Evolutionary conservation across 306 rosid genomes (phyloP), one percentile per base, ranked within the genome.

Genomic region (Ormosia emarginata): DNA sequence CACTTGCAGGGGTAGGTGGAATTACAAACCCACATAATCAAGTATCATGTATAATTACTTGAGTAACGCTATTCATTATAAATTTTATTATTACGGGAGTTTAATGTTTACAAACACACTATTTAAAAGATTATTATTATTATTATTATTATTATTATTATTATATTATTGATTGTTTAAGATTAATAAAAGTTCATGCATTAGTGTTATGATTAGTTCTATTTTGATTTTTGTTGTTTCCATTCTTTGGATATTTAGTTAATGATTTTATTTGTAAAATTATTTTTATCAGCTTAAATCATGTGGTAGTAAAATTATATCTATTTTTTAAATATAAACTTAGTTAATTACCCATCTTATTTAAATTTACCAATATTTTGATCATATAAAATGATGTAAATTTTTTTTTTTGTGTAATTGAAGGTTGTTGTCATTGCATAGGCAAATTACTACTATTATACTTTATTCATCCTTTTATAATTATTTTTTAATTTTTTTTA

Each of bases 1-100:
- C 50, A 64, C 52, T 32, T 78, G 52, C 18, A 41, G 41, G 58
- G 80, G 80, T 79, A 36, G 83, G 80, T 78, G 87, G 3, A 62
- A 52, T 17, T 36, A 32, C 53, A 32, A 7, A 13, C 9, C 82
- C 62, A 75, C 65, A 6, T 66, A 66, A 13, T 52, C 37, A 30
- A 7, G 8, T 12, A 41, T 43, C 32, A 39, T 41, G n/a, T 55
- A 17, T 66, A 65, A 66, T 40, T 46, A 6, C 32, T 34, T 14
- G 30, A 37, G 30, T 64, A 5, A 30, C 13, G 50, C 14, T 11
- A 9, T 44, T 44, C 7, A 41, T 2, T 41, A 7, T 41, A 41
- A 41, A 41, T 37, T 36, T 47, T 12, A 47, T 14, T 50, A 12
- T 50, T 50, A 14, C 5, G 18, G 17, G 6, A 50, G 17, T 12